Base-by-base conservation (phyloP, 2,329 filamentous ascomycete species). In the Penicillium thymicola region DNA sequence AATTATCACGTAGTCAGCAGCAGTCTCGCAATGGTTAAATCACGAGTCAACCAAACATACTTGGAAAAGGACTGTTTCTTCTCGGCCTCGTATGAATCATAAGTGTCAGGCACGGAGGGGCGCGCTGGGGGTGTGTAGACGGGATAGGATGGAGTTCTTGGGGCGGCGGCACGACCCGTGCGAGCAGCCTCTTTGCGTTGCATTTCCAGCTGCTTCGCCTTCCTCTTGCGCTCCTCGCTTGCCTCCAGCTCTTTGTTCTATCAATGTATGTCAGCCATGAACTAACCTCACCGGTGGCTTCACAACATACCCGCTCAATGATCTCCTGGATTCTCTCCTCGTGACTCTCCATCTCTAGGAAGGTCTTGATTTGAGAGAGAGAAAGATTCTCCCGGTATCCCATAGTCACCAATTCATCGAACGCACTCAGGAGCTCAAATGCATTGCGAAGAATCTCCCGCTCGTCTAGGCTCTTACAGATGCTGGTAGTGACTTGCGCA, bases 301-400 rank as follows among this genome's bases (percentile, higher is more conserved):
- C 42, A 40, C 55, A 46, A 60, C 49, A 61, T 85, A 93, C 89
- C 73, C 91, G 84, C 60, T 92, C 91, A 71, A 97, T 97, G 62
- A 97, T 99, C 73, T 97, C 94, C 76, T 99, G 94, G 66, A 99
- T 97, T 72, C 94, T 87, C 82, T 99, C 94, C 78, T 99, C 95
- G 71, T 99, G 94, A 76, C 89, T 94, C 77, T 99, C 94, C 94
- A 99, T 99, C 72, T 97, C 95, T 66, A 99, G 77, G 82, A 99
- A 99, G 2, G 94, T 97, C 83, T 95, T 97, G 81, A 99, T 99
- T 78, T 99, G 95, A 76, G 87, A 90, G 68, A 99, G 85, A 25
- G 93, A 95, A 66, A 99, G 79, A 76, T 99, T 99, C 79, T 99
- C 94, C 70, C 94, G 81, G 78, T 99, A 97, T 13, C 94, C 94